These are phyloP conservation scores for Aspergillus floridensis DNA, from an alignment of 2,329 filamentous ascomycete species.

Conservation along the genomic window DNA sequence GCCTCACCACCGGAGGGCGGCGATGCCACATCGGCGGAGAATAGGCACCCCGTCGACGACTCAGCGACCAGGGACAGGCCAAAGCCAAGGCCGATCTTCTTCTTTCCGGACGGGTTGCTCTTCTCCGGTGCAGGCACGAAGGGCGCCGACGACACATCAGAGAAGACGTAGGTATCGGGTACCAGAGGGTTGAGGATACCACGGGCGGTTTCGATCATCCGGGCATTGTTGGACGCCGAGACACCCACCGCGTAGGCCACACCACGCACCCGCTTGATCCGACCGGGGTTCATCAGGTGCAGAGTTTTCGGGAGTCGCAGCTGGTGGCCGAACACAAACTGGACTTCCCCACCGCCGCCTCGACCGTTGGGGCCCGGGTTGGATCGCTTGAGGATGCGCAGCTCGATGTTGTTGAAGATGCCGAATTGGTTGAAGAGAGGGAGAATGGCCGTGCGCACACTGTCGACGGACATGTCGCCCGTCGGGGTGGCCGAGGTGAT, in stretches of 20 bases:
- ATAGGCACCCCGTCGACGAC: slow-evolving; percentile 80
- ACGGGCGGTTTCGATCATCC: slow-evolving; percentile 89
- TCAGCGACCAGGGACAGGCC: slow-evolving; percentile 89
- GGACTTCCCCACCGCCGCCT: slow-evolving; percentile 88
- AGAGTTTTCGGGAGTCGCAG: slow-evolving; percentile 90
- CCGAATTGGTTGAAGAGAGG: slow-evolving; percentile 89
- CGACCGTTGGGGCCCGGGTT: slow-evolving; percentile 72
- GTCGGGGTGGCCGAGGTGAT: slow-evolving; percentile 82
- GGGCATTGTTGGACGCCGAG: slow-evolving; percentile 84
- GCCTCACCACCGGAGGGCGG: slow-evolving; percentile 77
- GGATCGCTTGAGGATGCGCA: slow-evolving; percentile 75
- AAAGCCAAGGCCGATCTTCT: slow-evolving; percentile 79
- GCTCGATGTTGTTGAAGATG: slow-evolving; percentile 79
- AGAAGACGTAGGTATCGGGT: slow-evolving; percentile 85
- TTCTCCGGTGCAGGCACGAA: slow-evolving; percentile 69
- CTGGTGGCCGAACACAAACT: slow-evolving; percentile 89
- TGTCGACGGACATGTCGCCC: slow-evolving; percentile 88
- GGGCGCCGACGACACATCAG: slow-evolving; percentile 61
- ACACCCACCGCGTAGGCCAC: slow-evolving; percentile 94
- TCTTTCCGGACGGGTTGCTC: slow-evolving; percentile 54
- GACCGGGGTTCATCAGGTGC: slow-evolving; percentile 78
- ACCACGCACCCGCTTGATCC: slow-evolving; percentile 83
- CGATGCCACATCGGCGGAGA: slow-evolving; percentile 76
- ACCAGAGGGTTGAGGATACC: slow-evolving; percentile 83
- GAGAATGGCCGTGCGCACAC: slow-evolving; percentile 86